A percentile compares a stretch with the other conserved stretches of the same genome.
These are phyloP conservation scores for Hydnomerulius pinastri DNA, from an alignment of 768 basidiomycete species.

Conservation along the genomic window DNA sequence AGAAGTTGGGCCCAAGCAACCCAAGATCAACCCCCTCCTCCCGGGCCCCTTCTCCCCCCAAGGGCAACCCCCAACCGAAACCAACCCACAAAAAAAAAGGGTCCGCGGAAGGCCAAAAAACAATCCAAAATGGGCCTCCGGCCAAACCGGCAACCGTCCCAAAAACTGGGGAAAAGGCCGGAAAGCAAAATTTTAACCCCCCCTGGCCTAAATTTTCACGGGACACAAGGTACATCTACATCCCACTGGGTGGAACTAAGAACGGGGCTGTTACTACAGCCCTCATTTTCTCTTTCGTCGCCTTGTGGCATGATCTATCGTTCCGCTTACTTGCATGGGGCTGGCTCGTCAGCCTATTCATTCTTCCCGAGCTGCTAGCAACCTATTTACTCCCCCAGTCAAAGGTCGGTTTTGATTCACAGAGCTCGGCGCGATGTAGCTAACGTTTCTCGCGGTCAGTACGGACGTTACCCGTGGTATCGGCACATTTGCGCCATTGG, in stretches of 20 bases:
- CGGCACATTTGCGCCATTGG: constrained; percentile 83
- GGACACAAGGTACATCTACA: constrained; percentile 82
- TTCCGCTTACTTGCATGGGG: constrained; percentile 92
- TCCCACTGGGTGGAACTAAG: constrained; percentile 81
- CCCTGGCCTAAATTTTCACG: neutral
- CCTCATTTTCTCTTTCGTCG: constrained; percentile 93
- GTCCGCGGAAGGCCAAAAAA: constrained; percentile 98
- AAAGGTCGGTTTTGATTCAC: constrained; percentile 46
- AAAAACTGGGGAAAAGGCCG: constrained; percentile 94
- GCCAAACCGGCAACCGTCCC: constrained; percentile 95
- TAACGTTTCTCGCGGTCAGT: constrained; percentile 46
- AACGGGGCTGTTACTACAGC: constrained; percentile 62
- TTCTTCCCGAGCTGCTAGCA: constrained; percentile 80
- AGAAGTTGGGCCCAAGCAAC: neutral
- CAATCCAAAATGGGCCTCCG: constrained; percentile 93
- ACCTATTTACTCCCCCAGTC: constrained; percentile 57
- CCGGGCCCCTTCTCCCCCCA: constrained; percentile 97
- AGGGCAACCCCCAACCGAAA: constrained; percentile 85
- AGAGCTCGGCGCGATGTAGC: neutral
- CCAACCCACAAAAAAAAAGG: constrained; percentile 98
- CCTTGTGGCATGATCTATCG: constrained; percentile 95
- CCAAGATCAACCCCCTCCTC: constrained; percentile 67
- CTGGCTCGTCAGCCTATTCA: constrained; percentile 91
- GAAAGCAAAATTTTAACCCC: constrained; percentile 39
- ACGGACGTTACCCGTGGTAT: constrained; percentile 71